A percentile compares a stretch with the other conserved stretches of the same genome.
Conservation (phyloP, 2,329 filamentous ascomycete genomes). For the Lojkania enalia region DNA sequence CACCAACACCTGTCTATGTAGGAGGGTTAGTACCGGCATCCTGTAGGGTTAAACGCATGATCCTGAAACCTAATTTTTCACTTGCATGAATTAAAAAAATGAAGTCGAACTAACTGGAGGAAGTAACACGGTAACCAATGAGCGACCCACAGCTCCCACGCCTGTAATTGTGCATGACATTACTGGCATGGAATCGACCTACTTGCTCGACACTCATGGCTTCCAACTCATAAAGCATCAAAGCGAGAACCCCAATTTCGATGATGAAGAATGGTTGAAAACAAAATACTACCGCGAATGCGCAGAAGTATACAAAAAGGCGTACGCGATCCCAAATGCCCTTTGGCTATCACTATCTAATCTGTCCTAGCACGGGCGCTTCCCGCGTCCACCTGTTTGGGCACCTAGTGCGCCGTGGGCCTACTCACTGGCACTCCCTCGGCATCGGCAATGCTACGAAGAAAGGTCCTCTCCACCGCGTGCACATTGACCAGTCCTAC, state of each 20-base stretch:
- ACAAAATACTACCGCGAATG: constrained; percentile 26
- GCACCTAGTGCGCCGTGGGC: constrained; percentile 56
- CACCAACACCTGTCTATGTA: constrained; percentile 9
- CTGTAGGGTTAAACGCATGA: too few relatives aligned
- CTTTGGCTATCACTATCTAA: too few relatives aligned
- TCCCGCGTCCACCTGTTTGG: constrained; percentile 61
- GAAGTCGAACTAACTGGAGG: too few relatives aligned
- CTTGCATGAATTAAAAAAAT: too few relatives aligned
- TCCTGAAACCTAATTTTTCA: too few relatives aligned
- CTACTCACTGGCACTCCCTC: constrained; percentile 19
- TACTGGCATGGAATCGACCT: constrained; percentile 46
- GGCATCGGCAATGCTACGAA: constrained; percentile 29
- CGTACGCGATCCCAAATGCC: constrained; percentile 11
- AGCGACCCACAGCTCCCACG: constrained; percentile 9
- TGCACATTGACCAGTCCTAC: constrained; percentile 60
- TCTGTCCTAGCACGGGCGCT: constrained; percentile 54
- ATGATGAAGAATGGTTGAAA: constrained; percentile 24
- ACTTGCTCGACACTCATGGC: constrained; percentile 42
- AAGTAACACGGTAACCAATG: constrained; percentile 14
- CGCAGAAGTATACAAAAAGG: constrained; percentile 28
- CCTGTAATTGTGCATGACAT: constrained; percentile 44
- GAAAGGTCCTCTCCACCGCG: constrained; percentile 51
- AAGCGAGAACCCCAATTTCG: constrained; percentile 20
- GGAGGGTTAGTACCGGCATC: constrained; percentile 12
- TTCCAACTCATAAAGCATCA: constrained; percentile 25